phyloP scores from a whole-genome alignment of 768 basidiomycete genomes.

The Suillus clintonianus region DNA sequence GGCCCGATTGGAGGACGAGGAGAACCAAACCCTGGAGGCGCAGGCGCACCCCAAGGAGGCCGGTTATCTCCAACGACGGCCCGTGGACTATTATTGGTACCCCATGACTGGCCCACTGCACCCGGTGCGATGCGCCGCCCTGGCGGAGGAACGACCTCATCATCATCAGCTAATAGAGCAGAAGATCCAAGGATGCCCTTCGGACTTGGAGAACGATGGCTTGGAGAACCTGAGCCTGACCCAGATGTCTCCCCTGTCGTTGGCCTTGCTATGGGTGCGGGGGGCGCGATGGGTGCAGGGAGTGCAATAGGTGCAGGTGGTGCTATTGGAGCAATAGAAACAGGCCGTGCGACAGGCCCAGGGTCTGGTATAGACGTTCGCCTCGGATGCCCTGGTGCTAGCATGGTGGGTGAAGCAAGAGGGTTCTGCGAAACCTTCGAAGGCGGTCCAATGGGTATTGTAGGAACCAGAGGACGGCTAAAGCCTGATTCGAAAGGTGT shows the following conservation, averaged over 20 bases:
- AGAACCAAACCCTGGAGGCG: conserved; percentile 37
- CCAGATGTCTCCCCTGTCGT: conserved; percentile 42
- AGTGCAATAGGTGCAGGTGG: conserved; percentile 77
- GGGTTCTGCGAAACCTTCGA: conserved; percentile 38
- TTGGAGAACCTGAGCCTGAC: conserved; percentile 64
- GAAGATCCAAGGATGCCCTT: conserved; percentile 77
- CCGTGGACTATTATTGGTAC: conserved; percentile 46
- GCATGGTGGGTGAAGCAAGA: conserved; percentile 37
- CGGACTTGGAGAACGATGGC: conserved; percentile 51
- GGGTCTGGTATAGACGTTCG: conserved; percentile 45
- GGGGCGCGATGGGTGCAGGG: conserved; percentile 67
- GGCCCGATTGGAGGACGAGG: conserved; percentile 37
- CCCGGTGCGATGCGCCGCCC: conserved; percentile 43
- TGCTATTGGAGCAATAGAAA: conserved; percentile 44
- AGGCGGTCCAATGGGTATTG: conserved; percentile 60
- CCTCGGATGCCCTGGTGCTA: conserved; percentile 51
- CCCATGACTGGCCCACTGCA: conserved; percentile 52
- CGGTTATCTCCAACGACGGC: conserved; percentile 40
- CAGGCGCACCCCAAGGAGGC: conserved; percentile 49
- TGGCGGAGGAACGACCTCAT: conserved; percentile 67
- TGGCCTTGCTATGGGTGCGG: conserved; percentile 60
- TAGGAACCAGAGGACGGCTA: conserved; percentile 42
- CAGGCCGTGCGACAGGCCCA: conserved; percentile 56
- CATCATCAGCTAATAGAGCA: conserved; percentile 76
- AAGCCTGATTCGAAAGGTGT: conserved; percentile 56